Conservation (phyloP, 169 alveolate species). For the Cryptosporidium muris region DNA sequence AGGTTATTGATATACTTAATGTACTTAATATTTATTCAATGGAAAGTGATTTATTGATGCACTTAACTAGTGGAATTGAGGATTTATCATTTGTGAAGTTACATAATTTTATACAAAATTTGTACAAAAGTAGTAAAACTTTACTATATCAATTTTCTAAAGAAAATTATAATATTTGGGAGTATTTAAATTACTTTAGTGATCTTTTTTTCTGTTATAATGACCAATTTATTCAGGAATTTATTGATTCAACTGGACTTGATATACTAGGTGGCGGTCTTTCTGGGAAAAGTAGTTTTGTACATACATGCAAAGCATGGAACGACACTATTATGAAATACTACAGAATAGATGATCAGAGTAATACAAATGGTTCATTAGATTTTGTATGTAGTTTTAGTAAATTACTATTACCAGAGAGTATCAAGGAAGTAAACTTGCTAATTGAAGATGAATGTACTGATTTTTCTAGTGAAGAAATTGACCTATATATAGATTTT, state of each 20-base stretch:
- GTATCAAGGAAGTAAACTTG: neutral
- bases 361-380: neutral
- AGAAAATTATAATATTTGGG: neutral
- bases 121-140: neutral
- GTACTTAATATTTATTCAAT: too few species aligned
- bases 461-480: neutral
- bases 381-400: constrained; percentile 12
- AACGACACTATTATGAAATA: constrained; percentile 11
- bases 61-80: neutral
- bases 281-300: neutral
- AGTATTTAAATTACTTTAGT: constrained; percentile 4
- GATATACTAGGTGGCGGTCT: neutral
- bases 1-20: too few species aligned
- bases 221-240: constrained; percentile 35
- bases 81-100: neutral
- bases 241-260: constrained; percentile 19
- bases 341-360: neutral
- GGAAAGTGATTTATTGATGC: too few species aligned
- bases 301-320: constrained; percentile 19
- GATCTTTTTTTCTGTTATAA: constrained; percentile 40
- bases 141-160: constrained; percentile 5
- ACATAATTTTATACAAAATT: neutral
- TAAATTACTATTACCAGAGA: constrained; percentile 16
- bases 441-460: neutral
- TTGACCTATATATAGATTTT: too few species aligned